Conservation (phyloP, 495 filamentous ascomycete species). For the Lepraria neglecta region DNA sequence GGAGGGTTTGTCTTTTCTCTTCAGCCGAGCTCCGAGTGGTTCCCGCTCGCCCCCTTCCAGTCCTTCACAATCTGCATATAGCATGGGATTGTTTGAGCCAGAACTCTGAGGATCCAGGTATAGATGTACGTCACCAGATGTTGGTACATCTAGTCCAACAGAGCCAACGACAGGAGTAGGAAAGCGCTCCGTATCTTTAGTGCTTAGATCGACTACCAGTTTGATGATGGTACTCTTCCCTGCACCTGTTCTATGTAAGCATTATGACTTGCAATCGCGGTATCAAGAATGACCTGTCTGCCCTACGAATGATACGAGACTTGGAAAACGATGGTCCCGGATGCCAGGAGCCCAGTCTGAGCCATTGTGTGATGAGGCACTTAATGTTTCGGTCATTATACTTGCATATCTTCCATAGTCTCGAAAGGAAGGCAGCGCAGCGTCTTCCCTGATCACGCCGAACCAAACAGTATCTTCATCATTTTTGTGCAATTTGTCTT, state of each 20-base stretch:
- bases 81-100: constrained; percentile 20
- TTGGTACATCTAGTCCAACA: constrained; percentile 23
- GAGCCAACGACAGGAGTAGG: constrained; percentile 21
- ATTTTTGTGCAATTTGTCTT: constrained; percentile 20
- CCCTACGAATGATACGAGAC: constrained; percentile 40
- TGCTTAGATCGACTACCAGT: constrained; percentile 39
- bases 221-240: constrained; percentile 55
- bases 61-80: constrained; percentile 38
- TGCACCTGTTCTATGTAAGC: constrained; percentile 27
- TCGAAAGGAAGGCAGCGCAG: constrained; percentile 33
- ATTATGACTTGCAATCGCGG: neutral
- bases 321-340: constrained; percentile 28
- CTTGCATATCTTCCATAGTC: constrained; percentile 38
- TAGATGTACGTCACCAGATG: constrained; percentile 33
- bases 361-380: constrained; percentile 16
- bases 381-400: constrained; percentile 37
- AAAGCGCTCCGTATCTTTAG: neutral
- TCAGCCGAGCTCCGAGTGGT: constrained; percentile 23
- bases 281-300: constrained; percentile 35
- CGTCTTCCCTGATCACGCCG: constrained; percentile 35
- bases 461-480: constrained; percentile 49
- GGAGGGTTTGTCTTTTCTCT: constrained; percentile 11
- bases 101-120: constrained; percentile 29
- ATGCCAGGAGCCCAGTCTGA: neutral
- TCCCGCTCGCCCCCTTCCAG: constrained; percentile 30